Evolutionary conservation across 306 rosid species (phyloP), one percentile per base, ranked within the genome.

Genomic region (Boehmeria nivea): DNA sequence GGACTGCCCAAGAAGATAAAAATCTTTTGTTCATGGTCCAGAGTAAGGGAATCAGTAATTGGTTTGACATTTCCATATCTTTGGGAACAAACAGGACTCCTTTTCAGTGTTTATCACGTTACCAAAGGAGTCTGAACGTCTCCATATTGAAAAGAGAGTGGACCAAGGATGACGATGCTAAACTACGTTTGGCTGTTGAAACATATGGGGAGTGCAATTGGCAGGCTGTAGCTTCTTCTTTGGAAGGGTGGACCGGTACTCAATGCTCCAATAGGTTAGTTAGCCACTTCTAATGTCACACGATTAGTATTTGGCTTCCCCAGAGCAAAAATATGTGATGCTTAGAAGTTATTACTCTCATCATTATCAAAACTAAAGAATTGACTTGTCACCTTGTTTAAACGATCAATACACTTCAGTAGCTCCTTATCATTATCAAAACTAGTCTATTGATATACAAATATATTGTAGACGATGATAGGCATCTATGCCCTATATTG

Each of bases 181-280:
- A 67, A 75, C 98, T 91, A 55, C 64, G 83, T 40, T 60, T 67
- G 54, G 96, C 95, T 38, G 87, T 87, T 59, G 87, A 71, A 44
- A 15, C 33, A 50, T 72, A 60, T 73, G 98, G 98, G 20, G 76
- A 61, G 65, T 40, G 75, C 9, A 44, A 91, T 69, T 87, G 98
- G 98, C 98, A 91, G 67, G 61, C 78, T 56, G 86, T 91, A 11
- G 98, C 98, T 59, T 78, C 95, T 71, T 65, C 72, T 50, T 68
- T 91, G 80, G 95, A 84, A 51, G 83, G 96, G 69, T 76, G 95
- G 54, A 63, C 94, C 0, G 96, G 98, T 43, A n/a, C 91, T 65
- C 98, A 91, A 53, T 91, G 98, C 87, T 87, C 98, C 63, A 87
- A 91, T 65, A 91, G 98, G 96, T 91, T 60, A 33, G 89, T 80